Evolutionary conservation across 257 asterid genomes (phyloP).

Genomic region (Ophiorrhiza pumila): DNA sequence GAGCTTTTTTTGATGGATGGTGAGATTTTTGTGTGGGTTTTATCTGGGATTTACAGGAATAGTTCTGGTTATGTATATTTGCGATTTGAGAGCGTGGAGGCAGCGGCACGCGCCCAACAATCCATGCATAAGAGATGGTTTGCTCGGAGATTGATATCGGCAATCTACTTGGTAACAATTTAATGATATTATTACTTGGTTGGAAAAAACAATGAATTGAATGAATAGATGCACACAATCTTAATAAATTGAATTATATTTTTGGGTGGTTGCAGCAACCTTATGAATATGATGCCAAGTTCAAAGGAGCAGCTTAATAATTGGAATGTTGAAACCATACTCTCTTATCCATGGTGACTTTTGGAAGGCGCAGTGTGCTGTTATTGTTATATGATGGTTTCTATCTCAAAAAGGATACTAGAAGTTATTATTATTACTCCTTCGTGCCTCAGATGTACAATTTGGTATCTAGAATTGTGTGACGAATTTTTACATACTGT

Average conservation of each 20-base stretch:
- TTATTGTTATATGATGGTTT: background rate
- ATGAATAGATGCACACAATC: background rate
- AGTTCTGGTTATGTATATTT: constrained; percentile 87
- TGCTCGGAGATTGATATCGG: constrained; percentile 91
- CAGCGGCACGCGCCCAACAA: constrained; percentile 82
- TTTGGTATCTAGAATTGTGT: background rate
- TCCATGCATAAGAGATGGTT: constrained; percentile 99
- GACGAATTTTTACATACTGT: background rate
- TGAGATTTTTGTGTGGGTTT: too few relatives aligned
- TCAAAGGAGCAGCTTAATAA: constrained; percentile 68
- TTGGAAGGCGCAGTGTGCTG: background rate
- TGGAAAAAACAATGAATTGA: background rate
- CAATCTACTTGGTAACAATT: constrained; percentile 77
- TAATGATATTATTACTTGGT: background rate
- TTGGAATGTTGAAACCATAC: background rate
- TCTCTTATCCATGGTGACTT: background rate
- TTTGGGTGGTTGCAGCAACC: constrained; percentile 71
- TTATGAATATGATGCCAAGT: constrained; percentile 93
- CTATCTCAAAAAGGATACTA: background rate
- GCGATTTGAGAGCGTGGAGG: constrained; percentile 80
- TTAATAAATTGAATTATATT: background rate
- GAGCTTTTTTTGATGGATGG: background rate
- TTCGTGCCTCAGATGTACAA: background rate
- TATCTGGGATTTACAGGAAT: constrained; percentile 48
- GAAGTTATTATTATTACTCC: background rate